Conservation (phyloP, 805 yeast genomes). For the Yamadazyma nakazawae region DNA sequence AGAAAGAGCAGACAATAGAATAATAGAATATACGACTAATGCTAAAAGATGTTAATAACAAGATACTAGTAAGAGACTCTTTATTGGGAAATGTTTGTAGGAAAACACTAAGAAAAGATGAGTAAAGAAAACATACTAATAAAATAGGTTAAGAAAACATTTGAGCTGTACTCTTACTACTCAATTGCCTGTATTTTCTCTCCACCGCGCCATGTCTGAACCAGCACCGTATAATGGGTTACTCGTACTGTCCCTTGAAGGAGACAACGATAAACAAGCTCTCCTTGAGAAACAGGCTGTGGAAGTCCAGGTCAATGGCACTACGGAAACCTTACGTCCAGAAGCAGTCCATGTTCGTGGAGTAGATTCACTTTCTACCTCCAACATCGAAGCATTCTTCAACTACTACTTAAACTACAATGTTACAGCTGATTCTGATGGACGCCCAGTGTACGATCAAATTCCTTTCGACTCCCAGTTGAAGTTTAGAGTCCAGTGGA, state of each 20-base stretch:
- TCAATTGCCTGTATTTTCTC: not conserved
- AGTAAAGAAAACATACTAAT: too few relatives aligned
- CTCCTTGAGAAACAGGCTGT: constrained; percentile 30
- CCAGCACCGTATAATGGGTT: constrained; percentile 43
- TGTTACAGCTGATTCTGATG: constrained; percentile 15
- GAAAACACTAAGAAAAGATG: too few relatives aligned
- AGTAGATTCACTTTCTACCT: constrained; percentile 61
- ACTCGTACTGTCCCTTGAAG: constrained; percentile 37
- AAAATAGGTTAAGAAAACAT: too few relatives aligned
- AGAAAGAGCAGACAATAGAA: not conserved
- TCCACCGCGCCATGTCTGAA: constrained; percentile 5
- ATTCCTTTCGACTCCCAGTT: constrained; percentile 26
- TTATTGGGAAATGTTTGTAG: not conserved
- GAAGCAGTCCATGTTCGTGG: constrained; percentile 54
- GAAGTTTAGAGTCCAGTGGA: constrained; percentile 57
- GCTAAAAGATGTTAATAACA: not conserved
- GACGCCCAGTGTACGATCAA: constrained; percentile 17
- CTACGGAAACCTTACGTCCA: constrained; percentile 35
- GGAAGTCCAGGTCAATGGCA: constrained; percentile 30
- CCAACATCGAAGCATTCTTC: constrained; percentile 55
- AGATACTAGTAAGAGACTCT: too few relatives aligned
- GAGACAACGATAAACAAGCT: constrained; percentile 31
- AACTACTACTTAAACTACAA: constrained; percentile 42
- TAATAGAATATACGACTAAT: not conserved
- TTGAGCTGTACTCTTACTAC: not conserved